Percentiles rank a stretch among this genome's conserved stretches.
Conservation (phyloP, 345 rosid genomes). For the Raphanus sativus region DNA sequence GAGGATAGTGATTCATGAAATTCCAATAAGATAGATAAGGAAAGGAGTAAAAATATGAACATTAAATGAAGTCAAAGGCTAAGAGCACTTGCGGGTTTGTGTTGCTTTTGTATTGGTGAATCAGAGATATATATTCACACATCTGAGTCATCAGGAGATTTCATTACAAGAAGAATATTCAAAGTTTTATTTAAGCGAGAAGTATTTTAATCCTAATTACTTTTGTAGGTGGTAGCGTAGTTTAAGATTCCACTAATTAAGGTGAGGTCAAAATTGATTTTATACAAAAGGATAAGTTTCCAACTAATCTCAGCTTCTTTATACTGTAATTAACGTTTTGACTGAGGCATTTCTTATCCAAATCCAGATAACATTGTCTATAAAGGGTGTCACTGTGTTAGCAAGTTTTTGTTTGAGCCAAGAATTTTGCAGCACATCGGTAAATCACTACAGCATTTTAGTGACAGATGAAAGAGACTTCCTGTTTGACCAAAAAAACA, state of each 20-base stretch:
- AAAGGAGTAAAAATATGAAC: constrained; percentile 25
- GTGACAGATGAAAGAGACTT: not conserved
- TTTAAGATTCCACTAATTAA: not conserved
- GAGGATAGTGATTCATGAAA: constrained; percentile 31
- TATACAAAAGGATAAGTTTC: not conserved
- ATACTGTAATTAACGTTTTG: not conserved
- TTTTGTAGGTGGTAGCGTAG: not conserved
- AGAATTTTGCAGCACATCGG: not conserved
- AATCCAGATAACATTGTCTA: not conserved
- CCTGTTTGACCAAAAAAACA: not conserved
- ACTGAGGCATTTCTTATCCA: not conserved
- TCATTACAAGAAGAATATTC: constrained; percentile 26
- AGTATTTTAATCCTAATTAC: not conserved
- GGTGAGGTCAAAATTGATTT: not conserved
- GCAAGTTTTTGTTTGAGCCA: not conserved
- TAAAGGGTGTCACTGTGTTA: not conserved
- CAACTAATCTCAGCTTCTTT: not conserved
- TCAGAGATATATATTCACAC: not conserved
- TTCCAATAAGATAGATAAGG: constrained; percentile 33
- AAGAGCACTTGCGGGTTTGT: constrained; percentile 28
- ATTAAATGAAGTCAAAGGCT: constrained; percentile 26
- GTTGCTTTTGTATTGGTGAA: constrained; percentile 29
- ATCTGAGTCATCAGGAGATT: constrained; percentile 34
- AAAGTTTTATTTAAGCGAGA: not conserved
- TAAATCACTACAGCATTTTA: not conserved